A percentile compares a stretch with the other conserved stretches of the same genome.
Evolutionary conservation across 202 grass and related monocot species (phyloP).

Genomic region (Panicum virgatum): DNA sequence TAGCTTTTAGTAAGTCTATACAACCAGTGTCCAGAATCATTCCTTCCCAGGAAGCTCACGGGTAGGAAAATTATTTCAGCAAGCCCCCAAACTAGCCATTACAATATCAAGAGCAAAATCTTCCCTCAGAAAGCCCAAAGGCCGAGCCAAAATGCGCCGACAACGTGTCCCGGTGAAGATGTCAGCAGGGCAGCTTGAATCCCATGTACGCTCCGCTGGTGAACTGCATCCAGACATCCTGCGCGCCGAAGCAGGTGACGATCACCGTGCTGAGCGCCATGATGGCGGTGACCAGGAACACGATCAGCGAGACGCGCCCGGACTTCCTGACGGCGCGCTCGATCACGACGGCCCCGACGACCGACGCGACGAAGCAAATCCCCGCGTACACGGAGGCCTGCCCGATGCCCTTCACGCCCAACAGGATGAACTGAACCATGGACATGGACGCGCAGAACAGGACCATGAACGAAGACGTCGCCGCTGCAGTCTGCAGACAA

Average conservation of each 20-base stretch:
- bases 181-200: slow-evolving; percentile 71
- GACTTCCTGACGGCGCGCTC: slow-evolving; percentile 53
- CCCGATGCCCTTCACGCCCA: slow-evolving; percentile 61
- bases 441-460: slow-evolving; percentile 89
- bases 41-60: slow-evolving; percentile 3
- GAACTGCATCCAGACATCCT: slow-evolving; percentile 73
- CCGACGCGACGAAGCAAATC: slow-evolving; percentile 63
- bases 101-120: neutral
- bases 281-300: slow-evolving; percentile 65
- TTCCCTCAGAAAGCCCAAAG: neutral
- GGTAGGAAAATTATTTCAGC: neutral
- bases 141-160: slow-evolving; percentile 3
- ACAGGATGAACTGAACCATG: slow-evolving; percentile 73
- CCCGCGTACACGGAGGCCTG: slow-evolving; percentile 55
- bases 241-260: slow-evolving; percentile 54
- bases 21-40: neutral
- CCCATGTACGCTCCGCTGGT: slow-evolving; percentile 67
- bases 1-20: neutral
- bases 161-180: neutral
- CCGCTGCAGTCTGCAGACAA: slow-evolving; percentile 48
- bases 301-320: slow-evolving; percentile 68
- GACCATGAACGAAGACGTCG: slow-evolving; percentile 81
- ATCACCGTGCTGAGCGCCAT: slow-evolving; percentile 78
- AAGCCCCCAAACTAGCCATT: neutral
- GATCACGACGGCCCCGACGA: slow-evolving; percentile 47